Evolutionary conservation across 192 early-diverging fungal species (phyloP), one percentile per base, ranked within the genome.

Genomic region (Coemansia javaensis): DNA sequence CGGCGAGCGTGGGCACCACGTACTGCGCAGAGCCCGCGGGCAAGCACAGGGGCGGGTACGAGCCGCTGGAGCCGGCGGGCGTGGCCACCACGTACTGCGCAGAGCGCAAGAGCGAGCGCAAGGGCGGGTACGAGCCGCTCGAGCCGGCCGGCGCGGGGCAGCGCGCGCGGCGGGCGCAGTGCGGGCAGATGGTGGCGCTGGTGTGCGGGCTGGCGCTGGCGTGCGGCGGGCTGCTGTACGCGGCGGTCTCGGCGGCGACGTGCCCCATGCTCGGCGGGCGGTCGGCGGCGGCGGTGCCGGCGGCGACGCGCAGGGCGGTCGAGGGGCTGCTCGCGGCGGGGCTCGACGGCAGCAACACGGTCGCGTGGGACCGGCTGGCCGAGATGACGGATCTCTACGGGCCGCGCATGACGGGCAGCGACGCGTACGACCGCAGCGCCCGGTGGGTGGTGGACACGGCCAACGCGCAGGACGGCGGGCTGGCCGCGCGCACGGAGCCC

Each of bases 351-450:
- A 53, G 38, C 53, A 76, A 68, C 49, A 76, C 73, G 1, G 66
- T 76, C 13, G 73, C 73, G 24, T 82, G 81, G 81, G 78, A 82
- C 43, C 62, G 79, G 27, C 47, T 82, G 68, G 80, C 80, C 0
- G 80, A 82, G 49, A 82, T 82, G 80, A 82, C 80, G 0, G 80
- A 82, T 21, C 53, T 79, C 47, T 82, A 61, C 44, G 80, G 80
- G 30, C 64, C 70, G 63, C 78, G 80, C 38, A 76, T 82, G 54
- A 79, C 63, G 21, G 76, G 50, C 33, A 78, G 76, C 47, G 39
- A 47, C 5, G 76, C 59, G 4, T 61, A 79, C 23, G 69, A 78
- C 43, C 76, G 47, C 42, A 77, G 77, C 37, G 77, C 75, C 3
- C 24, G 24, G 3, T 82, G 81, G 81, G 71, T 82, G 1, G 66